Conservation (phyloP, 768 basidiomycete species). For the Amylocystis lapponica region DNA sequence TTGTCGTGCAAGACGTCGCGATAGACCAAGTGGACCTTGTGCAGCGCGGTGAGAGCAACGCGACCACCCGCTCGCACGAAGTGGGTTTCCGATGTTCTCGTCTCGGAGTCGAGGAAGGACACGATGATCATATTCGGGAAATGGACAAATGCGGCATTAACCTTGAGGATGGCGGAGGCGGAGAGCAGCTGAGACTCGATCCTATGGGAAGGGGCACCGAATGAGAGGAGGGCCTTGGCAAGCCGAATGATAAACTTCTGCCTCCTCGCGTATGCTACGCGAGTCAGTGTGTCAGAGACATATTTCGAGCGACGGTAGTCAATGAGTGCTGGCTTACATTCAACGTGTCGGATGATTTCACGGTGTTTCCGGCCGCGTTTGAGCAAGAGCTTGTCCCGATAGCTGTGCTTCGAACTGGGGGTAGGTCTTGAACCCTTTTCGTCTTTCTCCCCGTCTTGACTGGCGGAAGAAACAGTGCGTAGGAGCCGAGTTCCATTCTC, state of each 20-base stretch:
- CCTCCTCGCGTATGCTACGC: conserved; percentile 9
- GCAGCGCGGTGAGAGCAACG: conserved; percentile 76
- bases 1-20: conserved; percentile 82
- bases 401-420: conserved; percentile 8
- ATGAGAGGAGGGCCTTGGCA: conserved; percentile 83
- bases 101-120: conserved; percentile 73
- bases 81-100: conserved; percentile 69
- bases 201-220: conserved; percentile 91
- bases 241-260: conserved; percentile 77
- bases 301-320: too few relatives aligned
- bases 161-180: conserved; percentile 71
- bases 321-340: conserved; percentile 15
- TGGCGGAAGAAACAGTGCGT: background rate
- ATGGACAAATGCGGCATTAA: conserved; percentile 80
- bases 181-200: conserved; percentile 84
- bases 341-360: conserved; percentile 17
- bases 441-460: background rate
- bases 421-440: too few relatives aligned
- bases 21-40: conserved; percentile 80
- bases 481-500: background rate
- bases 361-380: conserved; percentile 10
- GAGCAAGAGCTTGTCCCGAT: conserved; percentile 8
- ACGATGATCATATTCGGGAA: conserved; percentile 75
- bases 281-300: background rate
- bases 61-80: conserved; percentile 81